phyloP scores from a whole-genome alignment of 148 eudicot species.

The Pouteria glomerata region DNA sequence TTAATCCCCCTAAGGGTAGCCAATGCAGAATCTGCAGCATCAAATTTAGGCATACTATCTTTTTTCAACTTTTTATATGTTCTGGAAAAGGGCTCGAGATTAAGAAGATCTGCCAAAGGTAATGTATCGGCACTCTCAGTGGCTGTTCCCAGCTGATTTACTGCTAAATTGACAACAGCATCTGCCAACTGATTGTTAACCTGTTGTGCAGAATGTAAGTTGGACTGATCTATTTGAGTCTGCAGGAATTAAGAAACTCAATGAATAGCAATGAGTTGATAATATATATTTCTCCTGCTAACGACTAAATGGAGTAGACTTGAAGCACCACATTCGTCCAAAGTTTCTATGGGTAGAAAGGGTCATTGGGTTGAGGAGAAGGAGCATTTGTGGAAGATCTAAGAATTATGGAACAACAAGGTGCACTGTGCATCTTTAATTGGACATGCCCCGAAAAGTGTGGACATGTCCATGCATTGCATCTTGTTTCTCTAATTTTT shows the following conservation, averaged over 20 bases:
- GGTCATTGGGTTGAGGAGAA: too few relatives aligned
- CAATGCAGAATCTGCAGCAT: conserved; percentile 87
- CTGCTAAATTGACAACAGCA: conserved; percentile 81
- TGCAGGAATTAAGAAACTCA: conserved; percentile 33
- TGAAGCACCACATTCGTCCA: neutral
- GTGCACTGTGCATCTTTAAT: too few relatives aligned
- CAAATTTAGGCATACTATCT: conserved; percentile 51
- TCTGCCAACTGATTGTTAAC: conserved; percentile 64
- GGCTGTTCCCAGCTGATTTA: conserved; percentile 52
- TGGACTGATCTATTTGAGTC: conserved; percentile 85
- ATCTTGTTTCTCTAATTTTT: too few relatives aligned
- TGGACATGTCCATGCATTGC: too few relatives aligned
- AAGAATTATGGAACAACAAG: too few relatives aligned
- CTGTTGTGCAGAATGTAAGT: conserved; percentile 59
- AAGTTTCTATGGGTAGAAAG: too few relatives aligned
- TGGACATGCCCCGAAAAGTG: too few relatives aligned
- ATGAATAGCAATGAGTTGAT: neutral
- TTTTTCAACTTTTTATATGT: conserved; percentile 64
- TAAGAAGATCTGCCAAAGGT: conserved; percentile 72
- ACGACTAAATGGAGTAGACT: too few relatives aligned
- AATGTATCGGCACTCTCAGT: conserved; percentile 42
- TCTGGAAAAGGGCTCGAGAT: conserved; percentile 77
- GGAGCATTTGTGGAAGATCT: too few relatives aligned
- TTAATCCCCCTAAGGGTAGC: conserved; percentile 93
- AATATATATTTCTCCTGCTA: neutral